phyloP scores from a whole-genome alignment of 768 basidiomycete species.

The Tremella mesenterica region DNA sequence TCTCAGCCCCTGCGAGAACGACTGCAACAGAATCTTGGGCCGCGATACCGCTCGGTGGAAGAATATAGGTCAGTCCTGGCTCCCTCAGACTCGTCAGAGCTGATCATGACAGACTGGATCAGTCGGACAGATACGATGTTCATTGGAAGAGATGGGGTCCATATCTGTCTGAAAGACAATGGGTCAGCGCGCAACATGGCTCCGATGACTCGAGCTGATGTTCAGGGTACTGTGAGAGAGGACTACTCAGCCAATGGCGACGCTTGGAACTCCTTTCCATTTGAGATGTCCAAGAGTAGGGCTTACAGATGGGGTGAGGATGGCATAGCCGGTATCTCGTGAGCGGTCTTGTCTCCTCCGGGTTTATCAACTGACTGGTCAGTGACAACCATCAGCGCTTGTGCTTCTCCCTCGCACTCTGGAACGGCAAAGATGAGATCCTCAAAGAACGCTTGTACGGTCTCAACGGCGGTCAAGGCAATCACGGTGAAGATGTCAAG shows the following conservation, averaged over 20 bases:
- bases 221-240: constrained; percentile 90
- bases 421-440: constrained; percentile 91
- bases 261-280: constrained; percentile 50
- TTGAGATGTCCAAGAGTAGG: constrained; percentile 48
- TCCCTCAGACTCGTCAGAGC: too few species aligned
- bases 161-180: constrained; percentile 93
- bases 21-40: constrained; percentile 57
- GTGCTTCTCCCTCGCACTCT: constrained; percentile 80
- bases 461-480: constrained; percentile 87
- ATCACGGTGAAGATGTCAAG: constrained; percentile 99
- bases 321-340: constrained; percentile 88
- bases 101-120: constrained; percentile 50
- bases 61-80: constrained; percentile 51
- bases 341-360: constrained; percentile 11
- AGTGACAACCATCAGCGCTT: constrained; percentile 87
- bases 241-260: constrained; percentile 96
- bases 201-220: background rate
- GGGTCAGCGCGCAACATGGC: constrained; percentile 54
- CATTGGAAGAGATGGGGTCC: constrained; percentile 99
- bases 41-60: constrained; percentile 71
- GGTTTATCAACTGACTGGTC: background rate
- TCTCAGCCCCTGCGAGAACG: constrained; percentile 51
- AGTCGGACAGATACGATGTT: constrained; percentile 65
- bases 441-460: constrained; percentile 95
- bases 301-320: constrained; percentile 99